Base-by-base conservation (phyloP, 352 stramenopile genomes). In the Saprolegnia diclina region DNA sequence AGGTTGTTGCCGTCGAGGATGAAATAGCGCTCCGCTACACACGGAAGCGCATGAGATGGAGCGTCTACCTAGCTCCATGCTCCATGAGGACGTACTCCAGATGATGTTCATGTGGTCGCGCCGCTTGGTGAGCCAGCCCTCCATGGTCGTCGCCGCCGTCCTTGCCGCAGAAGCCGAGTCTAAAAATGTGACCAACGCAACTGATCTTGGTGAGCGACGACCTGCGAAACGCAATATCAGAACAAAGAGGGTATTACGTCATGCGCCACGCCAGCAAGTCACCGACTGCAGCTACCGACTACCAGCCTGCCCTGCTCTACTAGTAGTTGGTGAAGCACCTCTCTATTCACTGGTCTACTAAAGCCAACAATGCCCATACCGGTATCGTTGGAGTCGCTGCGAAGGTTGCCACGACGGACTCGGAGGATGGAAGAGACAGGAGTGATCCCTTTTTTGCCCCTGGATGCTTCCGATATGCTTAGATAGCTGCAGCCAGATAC, bases 31-130 rank as follows among this genome's bases (percentile, higher is more conserved):
- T 95, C 87, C 54, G 91, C 85, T 94, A 68, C 40, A 18, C 68
- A 42, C 29, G 29, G 14, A n/a, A 69, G 45, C 9, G 48, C 26
- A 40, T 26, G 56, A 61, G 46, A 54, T 55, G 16, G 48, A 35
- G 29, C 29, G 29, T 35, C 29, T 35, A 35, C 29, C 29, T 35
- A 18, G 29, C 29, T 5, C 29, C 29, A 35, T 35, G 35, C 21
- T 4, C 76, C 82, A 73, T 26, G 62, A 40, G 19, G 35, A 42
- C 52, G 35, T 85, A 94, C 87, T 74, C 87, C 87, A 94, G 74
- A 94, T 94, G 72, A 94, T 81, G 75, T 94, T 94, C 87, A 94
- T 94, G 79, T 94, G 87, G 73, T 94, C 87, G 42, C 87, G 83
- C 54, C 87, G 85, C 79, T 93, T 92, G 44, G 87, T 93, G 67